Conservation (phyloP, 1,139 yeast species). For the Scheffersomyces quercinus region DNA sequence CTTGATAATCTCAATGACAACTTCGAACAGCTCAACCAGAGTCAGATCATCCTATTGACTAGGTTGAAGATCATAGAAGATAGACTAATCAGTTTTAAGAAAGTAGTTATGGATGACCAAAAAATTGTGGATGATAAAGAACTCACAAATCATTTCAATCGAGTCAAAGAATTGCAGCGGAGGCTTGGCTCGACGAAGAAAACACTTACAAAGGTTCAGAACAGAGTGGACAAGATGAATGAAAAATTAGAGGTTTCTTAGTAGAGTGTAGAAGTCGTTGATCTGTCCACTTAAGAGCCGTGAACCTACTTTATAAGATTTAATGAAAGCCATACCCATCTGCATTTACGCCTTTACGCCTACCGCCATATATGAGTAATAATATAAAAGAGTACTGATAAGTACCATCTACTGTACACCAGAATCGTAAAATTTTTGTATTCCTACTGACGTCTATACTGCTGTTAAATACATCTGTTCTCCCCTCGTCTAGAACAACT, state of each 20-base stretch:
- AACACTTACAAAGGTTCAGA: slow-evolving; percentile 37
- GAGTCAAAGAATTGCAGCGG: slow-evolving; percentile 34
- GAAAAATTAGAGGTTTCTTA: not conserved
- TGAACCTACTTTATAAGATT: too few relatives aligned
- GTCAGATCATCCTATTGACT: slow-evolving; percentile 55
- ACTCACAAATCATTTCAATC: slow-evolving; percentile 27
- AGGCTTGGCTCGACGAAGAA: slow-evolving; percentile 31
- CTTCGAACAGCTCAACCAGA: slow-evolving; percentile 54
- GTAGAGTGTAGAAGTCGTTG: too few relatives aligned
- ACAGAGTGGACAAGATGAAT: slow-evolving; percentile 20
- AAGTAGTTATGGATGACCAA: slow-evolving; percentile 15
- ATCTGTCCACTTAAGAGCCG: too few relatives aligned
- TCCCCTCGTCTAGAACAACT: slow-evolving; percentile 8
- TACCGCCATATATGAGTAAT: too few relatives aligned
- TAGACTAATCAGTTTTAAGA: slow-evolving; percentile 28
- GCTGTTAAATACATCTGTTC: not conserved
- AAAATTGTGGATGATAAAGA: slow-evolving; percentile 21
- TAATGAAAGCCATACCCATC: too few relatives aligned
- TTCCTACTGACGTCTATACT: not conserved
- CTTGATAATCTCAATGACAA: slow-evolving; percentile 52
- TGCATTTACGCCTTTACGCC: too few relatives aligned
- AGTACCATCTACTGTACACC: too few relatives aligned
- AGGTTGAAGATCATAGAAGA: slow-evolving; percentile 46
- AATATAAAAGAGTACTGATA: too few relatives aligned
- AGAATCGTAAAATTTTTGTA: too few relatives aligned